These are phyloP conservation scores for Leccinum obscurum DNA, from an alignment of 768 basidiomycete genomes.

Conservation along the genomic window DNA sequence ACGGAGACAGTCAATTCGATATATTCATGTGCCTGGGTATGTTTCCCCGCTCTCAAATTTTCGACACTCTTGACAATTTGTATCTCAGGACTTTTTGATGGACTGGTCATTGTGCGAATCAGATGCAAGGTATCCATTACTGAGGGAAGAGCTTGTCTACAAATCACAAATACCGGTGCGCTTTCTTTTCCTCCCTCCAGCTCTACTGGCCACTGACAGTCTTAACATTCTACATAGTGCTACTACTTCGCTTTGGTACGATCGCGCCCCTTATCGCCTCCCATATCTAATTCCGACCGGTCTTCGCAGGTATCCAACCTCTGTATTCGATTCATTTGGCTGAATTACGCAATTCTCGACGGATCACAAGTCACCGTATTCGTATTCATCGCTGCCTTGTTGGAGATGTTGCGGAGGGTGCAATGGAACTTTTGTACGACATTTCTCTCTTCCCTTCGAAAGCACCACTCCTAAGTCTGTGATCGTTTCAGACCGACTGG, in stretches of 20 bases:
- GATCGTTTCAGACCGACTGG: slow-evolving; percentile 59
- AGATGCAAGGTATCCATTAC: slow-evolving; percentile 52
- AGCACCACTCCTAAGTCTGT: neutral
- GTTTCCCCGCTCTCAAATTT: slow-evolving; percentile 16
- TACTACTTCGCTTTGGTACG: slow-evolving; percentile 80
- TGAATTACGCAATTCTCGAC: slow-evolving; percentile 66
- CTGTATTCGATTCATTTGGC: slow-evolving; percentile 78
- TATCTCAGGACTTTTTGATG: slow-evolving; percentile 78
- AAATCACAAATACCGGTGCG: slow-evolving; percentile 57
- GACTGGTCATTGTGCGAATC: slow-evolving; percentile 85
- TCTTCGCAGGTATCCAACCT: slow-evolving; percentile 65
- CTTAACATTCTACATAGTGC: slow-evolving; percentile 40
- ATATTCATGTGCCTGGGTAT: slow-evolving; percentile 81
- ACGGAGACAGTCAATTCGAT: slow-evolving; percentile 59
- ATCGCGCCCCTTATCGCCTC: slow-evolving; percentile 5
- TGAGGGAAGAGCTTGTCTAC: slow-evolving; percentile 79
- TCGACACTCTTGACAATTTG: neutral
- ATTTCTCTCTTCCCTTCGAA: neutral
- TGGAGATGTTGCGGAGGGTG: slow-evolving; percentile 78
- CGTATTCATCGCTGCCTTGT: slow-evolving; percentile 62
- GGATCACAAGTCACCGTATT: slow-evolving; percentile 55
- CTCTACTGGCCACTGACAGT: neutral
- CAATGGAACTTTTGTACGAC: slow-evolving; percentile 92
- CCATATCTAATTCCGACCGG: neutral
- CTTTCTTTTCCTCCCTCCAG: neutral